Base-by-base conservation (phyloP, 305 asterid species). In the Plantago rigida region DNA sequence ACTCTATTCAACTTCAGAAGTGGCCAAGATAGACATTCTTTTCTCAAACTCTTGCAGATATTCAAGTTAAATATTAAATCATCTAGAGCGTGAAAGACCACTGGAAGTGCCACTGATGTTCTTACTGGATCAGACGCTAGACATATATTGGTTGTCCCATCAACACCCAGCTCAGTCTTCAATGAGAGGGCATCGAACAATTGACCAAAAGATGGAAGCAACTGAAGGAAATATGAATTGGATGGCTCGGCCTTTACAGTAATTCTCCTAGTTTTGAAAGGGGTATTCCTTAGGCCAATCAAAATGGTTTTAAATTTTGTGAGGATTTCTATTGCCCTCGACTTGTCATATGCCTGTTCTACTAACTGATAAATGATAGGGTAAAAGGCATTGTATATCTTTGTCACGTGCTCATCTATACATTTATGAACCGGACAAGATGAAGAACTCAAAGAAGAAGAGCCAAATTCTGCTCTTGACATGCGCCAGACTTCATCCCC, bases 401-500 rank as follows among this genome's bases (percentile, higher is more conserved):
- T 80, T 69, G 88, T 81, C 19, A 84, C 98, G 59, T 91, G 96
- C 77, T 76, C 87, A 66, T 91, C 98, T 67, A 84, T 73, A 70
- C 98, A 87, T 74, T 51, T 77, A 45, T 93, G 95, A 68, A 76
- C 78, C 59, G 94, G 95, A 78, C 98, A 86, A 69, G 90, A 82
- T 9, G 93, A 86, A 65, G 93, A 80, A 74, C 80, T 79, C 73
- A 81, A 51, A 63, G 96, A 83, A 59, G 73, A 91, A 56, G 89
- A 76, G 65, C 85, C 95, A 73, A 83, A 81, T 74, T 91, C 98
- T 56, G 87, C 79, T 82, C 96, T 79, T 66, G 93, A 76, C 58
- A 84, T 59, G 66, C 98, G 90, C 98, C 98, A 91, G 60, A 70
- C 84, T 76, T 80, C 74, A 67, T 81, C 81, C 68, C 98, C 96